Evolutionary conservation across 768 basidiomycete species (phyloP).

Genomic region (Coprinellus micaceus): DNA sequence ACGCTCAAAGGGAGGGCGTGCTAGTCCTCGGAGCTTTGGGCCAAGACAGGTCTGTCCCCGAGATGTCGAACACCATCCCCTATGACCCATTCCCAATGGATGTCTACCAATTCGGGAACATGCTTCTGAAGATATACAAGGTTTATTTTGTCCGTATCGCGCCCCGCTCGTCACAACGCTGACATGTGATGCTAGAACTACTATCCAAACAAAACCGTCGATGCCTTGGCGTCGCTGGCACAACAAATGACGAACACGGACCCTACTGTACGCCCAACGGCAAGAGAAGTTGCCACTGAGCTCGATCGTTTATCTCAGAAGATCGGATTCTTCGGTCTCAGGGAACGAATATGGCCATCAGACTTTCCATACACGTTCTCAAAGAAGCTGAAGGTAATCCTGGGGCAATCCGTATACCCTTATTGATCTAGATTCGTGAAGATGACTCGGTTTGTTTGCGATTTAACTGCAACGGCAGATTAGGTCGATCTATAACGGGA

Average conservation of each 20-base stretch:
- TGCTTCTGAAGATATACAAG: constrained; percentile 1
- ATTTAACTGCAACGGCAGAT: no score
- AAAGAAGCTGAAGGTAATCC: no score
- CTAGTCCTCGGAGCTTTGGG: constrained; percentile 13
- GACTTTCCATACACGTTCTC: no score
- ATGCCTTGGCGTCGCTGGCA: neutral
- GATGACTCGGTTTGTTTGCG: no score
- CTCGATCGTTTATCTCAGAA: neutral
- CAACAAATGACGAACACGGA: neutral
- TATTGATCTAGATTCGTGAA: no score
- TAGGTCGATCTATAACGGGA: no score
- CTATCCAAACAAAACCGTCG: neutral
- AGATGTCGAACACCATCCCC: constrained; percentile 17
- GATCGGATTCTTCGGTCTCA: neutral
- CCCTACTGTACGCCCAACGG: neutral
- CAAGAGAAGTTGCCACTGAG: neutral
- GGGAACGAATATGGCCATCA: neutral
- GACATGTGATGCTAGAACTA: neutral
- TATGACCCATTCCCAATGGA: constrained; percentile 30
- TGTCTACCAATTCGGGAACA: constrained; percentile 24
- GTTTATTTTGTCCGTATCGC: no score
- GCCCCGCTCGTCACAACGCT: no score
- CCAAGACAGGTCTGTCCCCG: constrained; percentile 22
- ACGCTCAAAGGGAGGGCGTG: neutral
- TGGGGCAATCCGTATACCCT: no score